Conservation (phyloP, 225 moss, liverwort and hornwort species). For the Straminergon stramineum region DNA sequence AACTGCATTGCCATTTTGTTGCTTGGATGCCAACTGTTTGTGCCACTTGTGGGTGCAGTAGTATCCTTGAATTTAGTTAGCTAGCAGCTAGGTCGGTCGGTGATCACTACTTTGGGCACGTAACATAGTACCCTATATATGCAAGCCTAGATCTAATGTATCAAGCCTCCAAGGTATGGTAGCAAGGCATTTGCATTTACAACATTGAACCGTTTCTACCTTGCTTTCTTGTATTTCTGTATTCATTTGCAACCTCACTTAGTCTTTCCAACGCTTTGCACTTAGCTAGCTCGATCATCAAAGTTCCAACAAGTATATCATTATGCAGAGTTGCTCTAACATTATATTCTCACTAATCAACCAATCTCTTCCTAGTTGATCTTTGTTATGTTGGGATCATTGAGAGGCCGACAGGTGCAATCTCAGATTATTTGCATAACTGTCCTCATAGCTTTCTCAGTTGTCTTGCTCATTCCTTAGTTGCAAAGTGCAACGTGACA, state of each 20-base stretch:
- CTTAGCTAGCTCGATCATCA: background rate
- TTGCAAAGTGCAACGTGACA: background rate
- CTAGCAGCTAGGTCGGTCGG: background rate
- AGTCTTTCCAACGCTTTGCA: background rate
- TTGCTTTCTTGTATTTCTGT: background rate
- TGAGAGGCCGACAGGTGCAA: background rate
- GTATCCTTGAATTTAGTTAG: too few relatives aligned
- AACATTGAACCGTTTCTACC: too few relatives aligned
- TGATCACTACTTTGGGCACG: background rate
- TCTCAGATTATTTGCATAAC: too few relatives aligned
- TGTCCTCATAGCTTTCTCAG: background rate
- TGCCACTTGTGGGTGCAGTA: too few relatives aligned
- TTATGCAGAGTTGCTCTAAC: background rate
- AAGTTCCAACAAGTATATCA: background rate
- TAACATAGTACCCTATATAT: background rate
- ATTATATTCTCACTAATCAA: background rate
- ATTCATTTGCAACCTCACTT: background rate
- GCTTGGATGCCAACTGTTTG: background rate
- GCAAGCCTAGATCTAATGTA: background rate
- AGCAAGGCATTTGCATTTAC: too few relatives aligned
- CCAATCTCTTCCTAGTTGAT: background rate
- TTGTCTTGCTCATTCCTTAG: background rate
- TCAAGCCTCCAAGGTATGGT: too few relatives aligned
- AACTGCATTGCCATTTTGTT: background rate
- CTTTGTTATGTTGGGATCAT: background rate